These are phyloP conservation scores for Mycena sanguinolenta DNA, from an alignment of 768 basidiomycete species.

Conservation along the genomic window DNA sequence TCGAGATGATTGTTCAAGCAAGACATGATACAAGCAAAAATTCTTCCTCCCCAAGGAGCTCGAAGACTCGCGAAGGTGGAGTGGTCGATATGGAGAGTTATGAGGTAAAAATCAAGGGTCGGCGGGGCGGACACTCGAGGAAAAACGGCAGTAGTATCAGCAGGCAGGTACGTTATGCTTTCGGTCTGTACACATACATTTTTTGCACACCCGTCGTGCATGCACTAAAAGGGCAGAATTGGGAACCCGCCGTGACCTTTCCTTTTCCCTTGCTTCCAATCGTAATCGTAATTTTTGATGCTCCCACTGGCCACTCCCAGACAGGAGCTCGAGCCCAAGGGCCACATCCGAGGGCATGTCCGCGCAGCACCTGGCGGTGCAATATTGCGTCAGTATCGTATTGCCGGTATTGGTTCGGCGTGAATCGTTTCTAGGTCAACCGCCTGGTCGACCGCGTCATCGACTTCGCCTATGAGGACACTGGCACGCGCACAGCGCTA, in stretches of 20 bases:
- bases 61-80: no score
- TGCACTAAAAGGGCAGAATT: constrained; percentile 19
- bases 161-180: constrained; percentile 3
- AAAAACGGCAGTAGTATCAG: constrained; percentile 18
- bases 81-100: constrained; percentile 10
- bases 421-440: constrained; percentile 83
- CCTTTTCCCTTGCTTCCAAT: background rate
- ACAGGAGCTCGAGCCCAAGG: background rate
- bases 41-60: background rate
- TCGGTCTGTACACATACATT: constrained; percentile 33
- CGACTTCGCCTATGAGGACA: constrained; percentile 87
- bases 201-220: constrained; percentile 14
- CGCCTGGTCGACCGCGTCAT: constrained; percentile 82
- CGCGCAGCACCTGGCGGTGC: background rate
- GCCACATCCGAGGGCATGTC: background rate
- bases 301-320: no score
- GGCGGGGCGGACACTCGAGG: constrained; percentile 3
- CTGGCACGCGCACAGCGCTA: constrained; percentile 47
- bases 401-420: constrained; percentile 89
- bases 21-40: background rate
- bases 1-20: no score
- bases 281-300: constrained; percentile 5
- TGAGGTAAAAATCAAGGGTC: background rate
- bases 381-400: constrained; percentile 68
- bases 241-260: constrained; percentile 4